Evolutionary conservation across 768 basidiomycete species (phyloP), one percentile per base, ranked within the genome.

Genomic region (Grammothele lineata): DNA sequence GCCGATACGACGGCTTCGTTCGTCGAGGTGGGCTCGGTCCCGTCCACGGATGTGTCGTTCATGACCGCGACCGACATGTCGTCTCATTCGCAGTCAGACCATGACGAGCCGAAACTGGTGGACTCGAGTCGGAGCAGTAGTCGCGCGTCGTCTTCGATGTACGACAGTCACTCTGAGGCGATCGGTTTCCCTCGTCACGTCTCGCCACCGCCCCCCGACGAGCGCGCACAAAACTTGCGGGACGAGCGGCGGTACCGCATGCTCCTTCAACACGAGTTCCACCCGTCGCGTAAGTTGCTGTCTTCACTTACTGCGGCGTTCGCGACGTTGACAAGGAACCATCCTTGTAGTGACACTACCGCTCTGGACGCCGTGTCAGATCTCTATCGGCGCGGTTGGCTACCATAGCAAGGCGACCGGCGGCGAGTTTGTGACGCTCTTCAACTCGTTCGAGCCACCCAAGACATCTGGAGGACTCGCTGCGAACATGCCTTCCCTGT

Each of bases 321-420:
- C 11, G 3, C n/a, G 5, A 12, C 12, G 10, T 24, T 40, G 21
- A 38, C 37, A 21, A 1, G 17, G 2, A 17, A 6, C n/a, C 24
- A 15, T 21, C 18, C 21, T 3, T 9, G 7, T 32, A 68, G 66
- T 68, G 15, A 64, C 60, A 8, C 56, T 68, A 18, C 83, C 88
- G 6, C 65, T 90, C 5, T 92, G 88, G 88, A 72, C 69, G 4
- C 89, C 89, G 2, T 66, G 75, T 3, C 71, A 57, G 5, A 76
- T 91, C 0, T 62, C 72, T 11, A 65, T 90, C 2, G 90, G 89
- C 6, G 80, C 82, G 3, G 82, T 92, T 8, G 90, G 90, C 3
- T 92, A 85, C 60, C 66, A 90, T 21, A 71, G 70, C 36, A 84
- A 81, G 55, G 77, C 82, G 0, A 64, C 65, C 9, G 66, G 66